Conservation (phyloP, 1,284 basidiomycete species). For the Pseudozyma sp. region DNA sequence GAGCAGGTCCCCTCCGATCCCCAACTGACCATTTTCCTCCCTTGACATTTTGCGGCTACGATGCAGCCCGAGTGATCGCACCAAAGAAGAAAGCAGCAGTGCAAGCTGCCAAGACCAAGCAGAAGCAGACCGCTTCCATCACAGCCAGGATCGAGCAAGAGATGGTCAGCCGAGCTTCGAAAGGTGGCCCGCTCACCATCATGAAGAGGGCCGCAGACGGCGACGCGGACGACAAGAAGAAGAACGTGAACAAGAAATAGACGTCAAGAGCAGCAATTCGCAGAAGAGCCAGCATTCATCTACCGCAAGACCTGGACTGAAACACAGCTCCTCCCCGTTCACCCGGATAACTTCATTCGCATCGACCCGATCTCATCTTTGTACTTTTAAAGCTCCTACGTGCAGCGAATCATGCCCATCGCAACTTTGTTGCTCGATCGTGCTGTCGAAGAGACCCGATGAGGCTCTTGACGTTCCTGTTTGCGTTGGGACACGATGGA, state of each 20-base stretch:
- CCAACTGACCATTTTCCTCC: neutral
- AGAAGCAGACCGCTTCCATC: constrained; percentile 50
- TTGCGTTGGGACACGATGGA: no score
- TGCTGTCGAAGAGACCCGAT: no score
- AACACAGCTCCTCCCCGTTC: no score
- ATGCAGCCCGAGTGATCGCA: constrained; percentile 50
- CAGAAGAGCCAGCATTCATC: no score
- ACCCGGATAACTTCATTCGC: no score
- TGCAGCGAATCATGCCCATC: no score
- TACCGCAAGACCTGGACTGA: no score
- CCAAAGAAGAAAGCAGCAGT: constrained; percentile 52
- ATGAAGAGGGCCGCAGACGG: constrained; percentile 91
- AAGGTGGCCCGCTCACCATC: constrained; percentile 74
- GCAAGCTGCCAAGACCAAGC: constrained; percentile 40
- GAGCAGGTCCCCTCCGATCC: neutral
- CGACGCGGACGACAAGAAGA: constrained; percentile 72
- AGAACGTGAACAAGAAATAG: constrained; percentile 48
- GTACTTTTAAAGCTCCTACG: no score
- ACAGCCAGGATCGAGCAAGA: constrained; percentile 52
- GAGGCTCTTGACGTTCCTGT: no score
- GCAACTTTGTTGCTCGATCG: neutral
- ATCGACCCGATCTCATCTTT: no score
- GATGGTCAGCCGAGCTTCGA: constrained; percentile 53
- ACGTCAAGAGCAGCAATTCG: neutral
- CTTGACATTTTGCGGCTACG: no score